phyloP scores from a whole-genome alignment of 2,329 filamentous ascomycete genomes.

The Nigrospora sphaerica region DNA sequence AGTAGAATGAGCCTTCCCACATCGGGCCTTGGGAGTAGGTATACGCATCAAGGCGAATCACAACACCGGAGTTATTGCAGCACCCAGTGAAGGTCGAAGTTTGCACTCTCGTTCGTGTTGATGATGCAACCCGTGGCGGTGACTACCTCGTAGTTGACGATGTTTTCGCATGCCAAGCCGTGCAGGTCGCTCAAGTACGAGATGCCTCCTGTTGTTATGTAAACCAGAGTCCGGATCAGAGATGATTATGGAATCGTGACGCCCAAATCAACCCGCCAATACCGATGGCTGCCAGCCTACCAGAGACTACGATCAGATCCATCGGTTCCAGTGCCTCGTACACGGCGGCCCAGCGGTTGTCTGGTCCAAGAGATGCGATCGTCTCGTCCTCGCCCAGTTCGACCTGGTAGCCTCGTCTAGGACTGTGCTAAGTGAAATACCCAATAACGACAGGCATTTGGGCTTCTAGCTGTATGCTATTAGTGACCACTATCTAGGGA shows the following conservation, averaged over 20 bases:
- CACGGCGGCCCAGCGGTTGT: constrained; percentile 29
- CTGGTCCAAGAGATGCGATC: constrained; percentile 25
- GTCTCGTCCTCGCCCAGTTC: constrained; percentile 13
- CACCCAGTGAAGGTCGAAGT: constrained; percentile 34
- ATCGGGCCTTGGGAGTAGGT: constrained; percentile 1
- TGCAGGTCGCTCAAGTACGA: constrained; percentile 15
- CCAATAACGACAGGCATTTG: no score
- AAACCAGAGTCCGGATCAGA: background rate
- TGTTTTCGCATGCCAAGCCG: constrained; percentile 37
- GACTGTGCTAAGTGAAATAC: no score
- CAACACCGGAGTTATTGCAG: constrained; percentile 36
- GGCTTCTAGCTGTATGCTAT: no score
- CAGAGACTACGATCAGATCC: constrained; percentile 27
- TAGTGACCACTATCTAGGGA: no score
- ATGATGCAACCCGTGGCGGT: constrained; percentile 31
- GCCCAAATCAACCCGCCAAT: constrained; percentile 30
- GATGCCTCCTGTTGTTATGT: constrained; percentile 10
- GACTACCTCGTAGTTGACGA: constrained; percentile 34
- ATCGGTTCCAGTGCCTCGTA: constrained; percentile 24
- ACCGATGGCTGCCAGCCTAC: constrained; percentile 27
- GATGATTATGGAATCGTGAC: constrained; percentile 3
- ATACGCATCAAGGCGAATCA: constrained; percentile 20
- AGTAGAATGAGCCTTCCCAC: constrained; percentile 1
- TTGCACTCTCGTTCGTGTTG: constrained; percentile 25
- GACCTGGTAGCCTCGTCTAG: no score